Evolutionary conservation across 164 flowering plant genomes (phyloP), one percentile per base, ranked within the genome.

Genomic region (Santalum album): DNA sequence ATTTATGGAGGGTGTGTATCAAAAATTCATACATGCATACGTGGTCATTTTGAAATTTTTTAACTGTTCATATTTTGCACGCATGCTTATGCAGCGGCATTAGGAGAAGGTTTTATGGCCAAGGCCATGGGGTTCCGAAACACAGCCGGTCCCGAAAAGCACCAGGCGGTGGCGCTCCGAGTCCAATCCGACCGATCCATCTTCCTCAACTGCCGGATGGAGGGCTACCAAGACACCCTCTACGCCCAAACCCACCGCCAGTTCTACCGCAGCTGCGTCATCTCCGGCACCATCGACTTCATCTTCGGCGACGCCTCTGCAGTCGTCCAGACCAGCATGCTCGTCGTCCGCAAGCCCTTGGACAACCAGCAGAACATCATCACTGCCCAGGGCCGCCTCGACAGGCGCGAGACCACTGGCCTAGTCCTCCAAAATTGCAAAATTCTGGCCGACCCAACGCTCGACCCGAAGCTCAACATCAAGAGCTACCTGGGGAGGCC

Each of bases 121-220:
- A 50, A 50, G 53, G 4, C 35, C 9, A 50, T 50, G 53, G 53
- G 35, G 18, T 50, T 50, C 36, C 25, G 12, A 1, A 50, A 50
- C 53, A 50, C 53, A 12, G 53, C 53, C 16, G 53, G 53, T 16
- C 53, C 53, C 18, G 53, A 50, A 18, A 35, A 35, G 10, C 53
- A 50, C 35, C 53, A 50, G 35, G 53, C 53, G 1, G 53, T 50
- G 53, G 53, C 53, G 2, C 53, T 50, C 22, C n/a, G 53, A 6
- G 53, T 50, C 18, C 53, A 50, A 12, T 25, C 53, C 22, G 53
- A 50, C 35, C 15, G 15, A 35, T 25, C 53, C n/a, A 35, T 35
- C 19, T 25, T 50, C 53, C 15, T 10, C 35, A 50, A 50, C 36
- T 50, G 53, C 36, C 10, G 53, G 35, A 50, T 50, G 53, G 53